These are phyloP conservation scores for Aquilaria agallochum DNA, from an alignment of 441 rosid genomes.

Conservation along the genomic window DNA sequence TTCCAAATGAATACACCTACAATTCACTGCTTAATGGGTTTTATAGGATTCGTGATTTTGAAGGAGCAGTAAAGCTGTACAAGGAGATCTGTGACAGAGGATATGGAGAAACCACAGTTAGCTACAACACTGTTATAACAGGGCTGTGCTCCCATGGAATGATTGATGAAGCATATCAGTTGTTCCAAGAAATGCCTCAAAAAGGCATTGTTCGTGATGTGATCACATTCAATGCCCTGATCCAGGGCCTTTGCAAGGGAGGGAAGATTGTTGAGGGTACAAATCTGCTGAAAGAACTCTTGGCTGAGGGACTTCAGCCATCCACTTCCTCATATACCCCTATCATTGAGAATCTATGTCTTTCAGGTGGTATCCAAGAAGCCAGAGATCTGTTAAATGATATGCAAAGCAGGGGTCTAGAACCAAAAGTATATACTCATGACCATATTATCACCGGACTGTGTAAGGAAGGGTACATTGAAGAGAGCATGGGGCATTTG, in stretches of 20 bases:
- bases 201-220: constrained; percentile 42
- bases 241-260: constrained; percentile 42
- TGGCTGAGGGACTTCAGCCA: constrained; percentile 38
- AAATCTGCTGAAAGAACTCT: constrained; percentile 34
- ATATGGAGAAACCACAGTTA: constrained; percentile 32
- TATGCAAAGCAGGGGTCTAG: constrained; percentile 28
- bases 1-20: constrained; percentile 38
- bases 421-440: constrained; percentile 16
- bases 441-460: constrained; percentile 21
- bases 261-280: constrained; percentile 34
- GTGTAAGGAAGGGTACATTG: constrained; percentile 19
- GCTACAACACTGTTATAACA: constrained; percentile 47
- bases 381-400: constrained; percentile 28
- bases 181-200: constrained; percentile 50
- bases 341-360: constrained; percentile 26
- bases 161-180: constrained; percentile 35
- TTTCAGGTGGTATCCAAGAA: constrained; percentile 27
- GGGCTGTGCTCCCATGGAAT: constrained; percentile 38
- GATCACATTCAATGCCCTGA: constrained; percentile 42
- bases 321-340: constrained; percentile 23
- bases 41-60: constrained; percentile 24
- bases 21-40: constrained; percentile 31
- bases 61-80: constrained; percentile 29
- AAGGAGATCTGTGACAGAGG: constrained; percentile 40
- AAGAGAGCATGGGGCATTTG: constrained; percentile 34